Percentiles rank a stretch among this genome's conserved stretches.
These are phyloP conservation scores for Infundibulicybe gibba DNA, from an alignment of 768 basidiomycete species.

Conservation along the genomic window DNA sequence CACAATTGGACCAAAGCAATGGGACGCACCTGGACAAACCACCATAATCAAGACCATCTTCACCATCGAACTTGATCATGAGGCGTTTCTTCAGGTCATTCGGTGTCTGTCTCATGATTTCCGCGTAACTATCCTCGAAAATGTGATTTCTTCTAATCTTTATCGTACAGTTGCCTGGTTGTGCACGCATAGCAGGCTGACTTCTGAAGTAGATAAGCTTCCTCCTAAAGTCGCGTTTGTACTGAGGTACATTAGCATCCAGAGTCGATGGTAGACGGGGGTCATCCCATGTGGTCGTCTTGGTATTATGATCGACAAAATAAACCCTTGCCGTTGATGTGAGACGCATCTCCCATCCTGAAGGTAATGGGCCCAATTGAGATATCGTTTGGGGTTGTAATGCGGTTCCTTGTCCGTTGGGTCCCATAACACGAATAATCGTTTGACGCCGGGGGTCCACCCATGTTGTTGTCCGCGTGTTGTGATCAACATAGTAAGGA, in stretches of 20 bases:
- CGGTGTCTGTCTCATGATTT: conserved; percentile 99
- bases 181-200: conserved; percentile 96
- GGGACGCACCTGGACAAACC: conserved; percentile 83
- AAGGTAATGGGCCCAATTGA: conserved; percentile 94
- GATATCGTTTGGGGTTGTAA: conserved; percentile 94
- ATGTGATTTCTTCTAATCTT: conserved; percentile 98
- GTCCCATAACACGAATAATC: conserved; percentile 94
- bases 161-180: conserved; percentile 98
- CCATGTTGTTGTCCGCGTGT: conserved; percentile 99
- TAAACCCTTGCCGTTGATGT: conserved; percentile 98
- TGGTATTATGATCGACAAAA: conserved; percentile 99
- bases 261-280: conserved; percentile 93
- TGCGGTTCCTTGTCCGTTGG: conserved; percentile 82
- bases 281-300: conserved; percentile 99
- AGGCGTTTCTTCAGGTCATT: conserved; percentile 97
- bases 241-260: conserved; percentile 97
- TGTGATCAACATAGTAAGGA: conserved; percentile 99
- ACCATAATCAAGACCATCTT: conserved; percentile 98
- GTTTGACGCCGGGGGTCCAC: conserved; percentile 98
- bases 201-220: conserved; percentile 99
- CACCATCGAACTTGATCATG: conserved; percentile 99
- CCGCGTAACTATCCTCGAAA: conserved; percentile 98
- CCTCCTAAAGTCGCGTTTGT: conserved; percentile 98
- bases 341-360: conserved; percentile 99
- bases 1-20: neutral